phyloP scores from a whole-genome alignment of 495 filamentous ascomycete species.

The Penicillium lividum region DNA sequence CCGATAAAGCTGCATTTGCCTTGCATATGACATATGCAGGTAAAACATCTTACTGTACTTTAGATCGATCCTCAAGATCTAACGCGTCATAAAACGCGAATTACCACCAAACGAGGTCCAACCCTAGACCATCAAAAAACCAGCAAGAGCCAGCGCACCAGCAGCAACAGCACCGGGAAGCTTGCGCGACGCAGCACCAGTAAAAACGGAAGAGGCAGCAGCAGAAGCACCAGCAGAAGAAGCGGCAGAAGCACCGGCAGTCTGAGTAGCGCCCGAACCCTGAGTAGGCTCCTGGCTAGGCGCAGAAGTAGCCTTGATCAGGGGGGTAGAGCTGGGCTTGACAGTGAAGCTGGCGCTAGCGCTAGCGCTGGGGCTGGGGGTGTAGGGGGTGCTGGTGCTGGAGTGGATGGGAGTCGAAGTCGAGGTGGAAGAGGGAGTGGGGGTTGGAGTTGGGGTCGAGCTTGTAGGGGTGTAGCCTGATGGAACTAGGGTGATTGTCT shows the following conservation, averaged over 20 bases:
- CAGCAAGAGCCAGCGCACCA: conserved; percentile 46
- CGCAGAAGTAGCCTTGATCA: background rate
- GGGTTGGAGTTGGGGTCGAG: conserved; percentile 28
- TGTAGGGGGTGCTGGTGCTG: conserved; percentile 24
- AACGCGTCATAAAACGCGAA: conserved; percentile 5
- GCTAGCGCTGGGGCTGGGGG: conserved; percentile 2
- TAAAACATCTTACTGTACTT: background rate
- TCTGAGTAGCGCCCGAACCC: conserved; percentile 7
- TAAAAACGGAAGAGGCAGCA: conserved; percentile 19
- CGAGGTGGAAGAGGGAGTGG: conserved; percentile 25
- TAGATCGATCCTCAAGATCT: conserved; percentile 19
- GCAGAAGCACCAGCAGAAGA: conserved; percentile 30
- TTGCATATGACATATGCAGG: too few species aligned
- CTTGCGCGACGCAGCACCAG: conserved; percentile 34
- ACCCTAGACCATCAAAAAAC: conserved; percentile 42
- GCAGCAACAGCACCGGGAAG: conserved; percentile 36
- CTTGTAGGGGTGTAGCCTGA: conserved; percentile 28
- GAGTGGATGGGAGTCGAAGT: conserved; percentile 22
- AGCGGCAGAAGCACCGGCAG: conserved; percentile 26
- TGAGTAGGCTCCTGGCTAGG: conserved; percentile 13
- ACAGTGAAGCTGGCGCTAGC: conserved; percentile 1
- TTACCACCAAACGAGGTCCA: background rate
- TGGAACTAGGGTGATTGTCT: conserved; percentile 37
- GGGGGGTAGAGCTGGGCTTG: conserved; percentile 6
- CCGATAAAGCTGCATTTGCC: background rate